These are phyloP conservation scores for Fomitopsis serialis DNA, from an alignment of 768 basidiomycete species.

Conservation along the genomic window DNA sequence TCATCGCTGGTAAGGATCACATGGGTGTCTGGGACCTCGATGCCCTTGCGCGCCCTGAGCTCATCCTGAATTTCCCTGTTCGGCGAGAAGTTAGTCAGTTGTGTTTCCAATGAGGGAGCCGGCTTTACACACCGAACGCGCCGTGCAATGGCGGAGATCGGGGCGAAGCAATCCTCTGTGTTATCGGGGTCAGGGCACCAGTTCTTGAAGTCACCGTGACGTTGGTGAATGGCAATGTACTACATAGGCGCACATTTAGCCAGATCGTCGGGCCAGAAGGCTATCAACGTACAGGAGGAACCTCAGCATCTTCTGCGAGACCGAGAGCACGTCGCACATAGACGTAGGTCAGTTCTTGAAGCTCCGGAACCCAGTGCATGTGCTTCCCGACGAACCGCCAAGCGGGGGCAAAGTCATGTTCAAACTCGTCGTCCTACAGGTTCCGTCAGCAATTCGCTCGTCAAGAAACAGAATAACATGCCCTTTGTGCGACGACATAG, in stretches of 20 bases:
- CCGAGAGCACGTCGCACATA: slow-evolving; percentile 27
- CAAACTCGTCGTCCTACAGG: slow-evolving; percentile 25
- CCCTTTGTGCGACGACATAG: slow-evolving; percentile 28
- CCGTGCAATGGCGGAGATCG: slow-evolving; percentile 27
- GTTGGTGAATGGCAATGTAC: slow-evolving; percentile 32
- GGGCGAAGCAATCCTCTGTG: slow-evolving; percentile 33
- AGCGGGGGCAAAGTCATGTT: slow-evolving; percentile 26
- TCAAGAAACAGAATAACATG: slow-evolving; percentile 14
- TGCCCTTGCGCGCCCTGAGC: slow-evolving; percentile 22
- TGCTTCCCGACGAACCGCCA: slow-evolving; percentile 31
- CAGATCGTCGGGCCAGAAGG: background rate
- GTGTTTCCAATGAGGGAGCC: background rate
- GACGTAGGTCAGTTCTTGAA: slow-evolving; percentile 24
- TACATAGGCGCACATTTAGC: slow-evolving; percentile 4
- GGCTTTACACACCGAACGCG: slow-evolving; percentile 19
- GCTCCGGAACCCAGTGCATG: slow-evolving; percentile 27
- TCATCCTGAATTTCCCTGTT: slow-evolving; percentile 32
- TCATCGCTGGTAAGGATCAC: slow-evolving; percentile 43
- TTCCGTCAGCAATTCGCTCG: background rate
- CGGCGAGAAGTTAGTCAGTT: too few species aligned
- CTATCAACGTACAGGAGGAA: slow-evolving; percentile 27
- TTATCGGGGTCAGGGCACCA: slow-evolving; percentile 27
- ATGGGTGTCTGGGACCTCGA: slow-evolving; percentile 24
- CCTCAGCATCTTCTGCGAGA: slow-evolving; percentile 17
- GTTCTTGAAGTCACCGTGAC: slow-evolving; percentile 31